Evolutionary conservation across 805 yeast species (phyloP).

Genomic region (Saccharomycopsis sp.): DNA sequence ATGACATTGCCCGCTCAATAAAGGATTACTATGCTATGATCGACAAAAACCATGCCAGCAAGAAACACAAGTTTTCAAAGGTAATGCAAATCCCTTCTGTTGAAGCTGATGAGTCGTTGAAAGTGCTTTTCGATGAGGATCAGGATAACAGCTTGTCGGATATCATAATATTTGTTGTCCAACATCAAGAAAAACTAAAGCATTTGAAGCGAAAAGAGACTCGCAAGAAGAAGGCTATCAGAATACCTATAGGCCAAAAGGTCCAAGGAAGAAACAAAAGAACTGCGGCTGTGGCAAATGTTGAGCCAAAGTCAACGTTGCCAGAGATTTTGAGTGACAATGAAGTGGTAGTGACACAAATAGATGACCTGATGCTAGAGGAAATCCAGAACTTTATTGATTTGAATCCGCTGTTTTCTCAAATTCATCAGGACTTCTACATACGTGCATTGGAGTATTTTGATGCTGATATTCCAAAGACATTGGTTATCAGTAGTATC

Average conservation of each 20-base stretch:
- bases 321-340: neutral
- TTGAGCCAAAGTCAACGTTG: neutral
- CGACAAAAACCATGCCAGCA: neutral
- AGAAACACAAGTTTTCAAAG: neutral
- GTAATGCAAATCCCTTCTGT: neutral
- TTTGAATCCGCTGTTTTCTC: constrained; percentile 9
- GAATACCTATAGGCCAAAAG: neutral
- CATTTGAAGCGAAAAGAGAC: neutral
- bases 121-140: neutral
- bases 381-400: constrained; percentile 11
- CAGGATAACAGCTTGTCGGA: neutral
- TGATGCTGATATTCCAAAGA: constrained; percentile 10
- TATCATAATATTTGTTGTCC: neutral
- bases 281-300: neutral
- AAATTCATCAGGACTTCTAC: constrained; percentile 9
- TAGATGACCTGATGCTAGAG: neutral
- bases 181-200: neutral
- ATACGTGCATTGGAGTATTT: constrained; percentile 13
- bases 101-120: neutral
- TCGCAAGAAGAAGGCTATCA: neutral
- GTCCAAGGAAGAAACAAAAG: neutral
- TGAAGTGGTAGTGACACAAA: too few relatives aligned
- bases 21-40: neutral
- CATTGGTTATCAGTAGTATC: neutral
- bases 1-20: neutral